phyloP scores from a whole-genome alignment of 2,329 filamentous ascomycete species.

The Domatiomyces catenatus region DNA sequence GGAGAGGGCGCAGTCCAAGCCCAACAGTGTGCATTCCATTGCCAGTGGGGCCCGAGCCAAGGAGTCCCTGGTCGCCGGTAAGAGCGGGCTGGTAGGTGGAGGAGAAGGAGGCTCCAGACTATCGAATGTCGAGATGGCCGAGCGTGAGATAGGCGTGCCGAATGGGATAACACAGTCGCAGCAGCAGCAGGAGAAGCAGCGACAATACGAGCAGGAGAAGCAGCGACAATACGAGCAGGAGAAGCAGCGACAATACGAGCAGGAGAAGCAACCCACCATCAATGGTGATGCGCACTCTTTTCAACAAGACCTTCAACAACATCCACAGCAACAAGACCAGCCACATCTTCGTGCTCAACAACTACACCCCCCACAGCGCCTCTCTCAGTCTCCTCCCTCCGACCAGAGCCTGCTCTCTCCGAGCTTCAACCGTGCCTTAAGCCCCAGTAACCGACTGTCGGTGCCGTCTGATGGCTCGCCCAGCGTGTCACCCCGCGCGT shows the following conservation, averaged over 20 bases:
- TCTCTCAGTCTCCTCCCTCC: neutral
- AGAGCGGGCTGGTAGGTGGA: neutral
- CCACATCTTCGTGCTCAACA: neutral
- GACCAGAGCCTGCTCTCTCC: conserved; percentile 22
- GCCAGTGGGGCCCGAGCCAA: conserved; percentile 20
- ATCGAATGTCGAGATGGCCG: conserved; percentile 12
- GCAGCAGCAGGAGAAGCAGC: neutral
- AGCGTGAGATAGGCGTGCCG: neutral
- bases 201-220: neutral
- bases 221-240: neutral
- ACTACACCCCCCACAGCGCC: neutral
- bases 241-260: too few relatives aligned
- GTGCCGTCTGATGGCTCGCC: conserved; percentile 16
- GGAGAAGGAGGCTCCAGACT: conserved; percentile 4
- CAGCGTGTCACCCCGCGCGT: conserved; percentile 44
- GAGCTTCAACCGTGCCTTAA: neutral
- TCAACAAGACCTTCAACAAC: neutral
- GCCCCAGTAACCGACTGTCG: conserved; percentile 21
- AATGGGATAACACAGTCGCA: neutral
- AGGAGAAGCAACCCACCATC: too few relatives aligned
- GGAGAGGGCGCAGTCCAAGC: conserved; percentile 26
- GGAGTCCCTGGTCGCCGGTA: neutral
- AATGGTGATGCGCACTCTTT: neutral
- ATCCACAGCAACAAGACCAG: neutral
- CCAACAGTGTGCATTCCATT: conserved; percentile 36